Evolutionary conservation across 306 rosid genomes (phyloP).

Genomic region (Vigna nakashimae): DNA sequence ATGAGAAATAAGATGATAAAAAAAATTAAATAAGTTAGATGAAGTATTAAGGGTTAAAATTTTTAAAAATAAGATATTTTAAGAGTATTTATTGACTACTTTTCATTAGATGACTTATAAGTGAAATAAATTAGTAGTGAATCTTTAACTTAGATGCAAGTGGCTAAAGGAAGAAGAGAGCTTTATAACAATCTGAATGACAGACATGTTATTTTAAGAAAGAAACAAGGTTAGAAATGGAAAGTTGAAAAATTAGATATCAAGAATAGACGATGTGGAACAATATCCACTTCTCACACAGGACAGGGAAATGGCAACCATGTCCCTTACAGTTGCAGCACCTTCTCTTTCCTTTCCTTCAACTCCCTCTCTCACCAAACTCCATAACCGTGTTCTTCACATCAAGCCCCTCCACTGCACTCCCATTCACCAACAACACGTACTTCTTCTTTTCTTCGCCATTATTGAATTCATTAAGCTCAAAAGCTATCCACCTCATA

Average conservation of each 20-base stretch:
- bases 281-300: neutral
- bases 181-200: too few species aligned
- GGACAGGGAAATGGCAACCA: constrained; percentile 47
- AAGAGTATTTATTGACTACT: too few species aligned
- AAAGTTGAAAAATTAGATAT: neutral
- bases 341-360: neutral
- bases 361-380: neutral
- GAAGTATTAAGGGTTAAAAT: too few species aligned
- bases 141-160: too few species aligned
- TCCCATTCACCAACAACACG: constrained; percentile 57
- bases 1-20: too few species aligned
- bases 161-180: too few species aligned
- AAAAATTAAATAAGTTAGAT: too few species aligned
- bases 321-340: constrained; percentile 20
- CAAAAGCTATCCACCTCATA: neutral
- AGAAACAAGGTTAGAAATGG: neutral
- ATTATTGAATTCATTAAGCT: neutral
- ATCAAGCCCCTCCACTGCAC: constrained; percentile 54
- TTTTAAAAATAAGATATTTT: too few species aligned
- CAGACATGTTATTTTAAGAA: too few species aligned
- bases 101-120: too few species aligned
- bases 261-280: neutral
- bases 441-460: neutral
- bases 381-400: neutral
- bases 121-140: too few species aligned